A percentile compares a stretch with the other conserved stretches of the same genome.
Conservation (phyloP, 176 grass and related monocot species). For the Paspalum notatum region DNA sequence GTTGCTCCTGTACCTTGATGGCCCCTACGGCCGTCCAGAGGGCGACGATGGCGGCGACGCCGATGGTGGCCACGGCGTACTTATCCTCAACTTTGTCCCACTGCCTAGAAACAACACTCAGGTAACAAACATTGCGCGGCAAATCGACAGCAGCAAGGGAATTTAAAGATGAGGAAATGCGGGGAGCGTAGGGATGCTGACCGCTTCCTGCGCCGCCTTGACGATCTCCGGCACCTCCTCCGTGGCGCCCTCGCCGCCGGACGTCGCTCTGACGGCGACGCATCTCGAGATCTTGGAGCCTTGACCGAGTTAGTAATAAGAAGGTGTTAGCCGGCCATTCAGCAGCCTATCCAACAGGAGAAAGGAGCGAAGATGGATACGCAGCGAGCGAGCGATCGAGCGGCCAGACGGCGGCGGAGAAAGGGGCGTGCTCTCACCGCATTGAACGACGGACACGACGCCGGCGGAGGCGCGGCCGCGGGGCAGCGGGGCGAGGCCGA, state of each 20-base stretch:
- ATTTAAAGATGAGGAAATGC: neutral
- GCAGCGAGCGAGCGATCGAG: too few species aligned
- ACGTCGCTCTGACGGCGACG: slow-evolving; percentile 47
- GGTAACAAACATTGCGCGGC: slow-evolving; percentile 39
- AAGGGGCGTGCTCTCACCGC: slow-evolving; percentile 16
- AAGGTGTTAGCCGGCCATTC: neutral
- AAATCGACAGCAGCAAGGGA: neutral
- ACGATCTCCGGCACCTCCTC: slow-evolving; percentile 65
- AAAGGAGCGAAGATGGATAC: too few species aligned
- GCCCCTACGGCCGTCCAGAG: slow-evolving; percentile 80
- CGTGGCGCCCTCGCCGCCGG: slow-evolving; percentile 49
- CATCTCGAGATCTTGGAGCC: slow-evolving; percentile 30
- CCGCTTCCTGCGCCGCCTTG: slow-evolving; percentile 59
- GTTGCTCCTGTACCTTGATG: slow-evolving; percentile 51
- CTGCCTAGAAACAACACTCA: slow-evolving; percentile 76
- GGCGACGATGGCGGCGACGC: slow-evolving; percentile 60
- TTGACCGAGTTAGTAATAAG: neutral
- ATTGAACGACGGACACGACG: neutral
- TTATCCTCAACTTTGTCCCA: slow-evolving; percentile 98
- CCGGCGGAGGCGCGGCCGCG: neutral
- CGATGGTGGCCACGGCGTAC: slow-evolving; percentile 79
- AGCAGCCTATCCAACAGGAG: neutral
- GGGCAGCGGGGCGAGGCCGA: slow-evolving; percentile 31
- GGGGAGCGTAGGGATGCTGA: slow-evolving; percentile 30
- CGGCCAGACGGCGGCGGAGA: too few species aligned